Conservation (phyloP, 371 early-diverging fungal species). For the Globomyces sp. region DNA sequence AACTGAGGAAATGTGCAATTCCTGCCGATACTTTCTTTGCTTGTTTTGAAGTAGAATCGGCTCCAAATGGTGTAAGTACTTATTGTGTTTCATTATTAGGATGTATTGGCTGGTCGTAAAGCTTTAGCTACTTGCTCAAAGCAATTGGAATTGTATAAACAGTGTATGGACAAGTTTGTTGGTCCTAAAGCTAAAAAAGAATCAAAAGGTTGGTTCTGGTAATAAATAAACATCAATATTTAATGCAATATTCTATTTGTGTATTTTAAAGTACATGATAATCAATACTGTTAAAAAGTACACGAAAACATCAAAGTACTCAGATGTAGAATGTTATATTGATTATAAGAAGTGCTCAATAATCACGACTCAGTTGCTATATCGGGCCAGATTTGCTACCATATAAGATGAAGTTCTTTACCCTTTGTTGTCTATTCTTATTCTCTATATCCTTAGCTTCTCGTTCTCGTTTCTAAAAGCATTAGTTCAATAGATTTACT, state of each 20-base stretch:
- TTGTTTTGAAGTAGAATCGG: slow-evolving; percentile 41
- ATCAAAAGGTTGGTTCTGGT: background rate
- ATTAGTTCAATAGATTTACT: too few species aligned
- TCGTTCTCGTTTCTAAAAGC: too few species aligned
- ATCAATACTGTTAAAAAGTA: too few species aligned
- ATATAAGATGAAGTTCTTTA: too few species aligned
- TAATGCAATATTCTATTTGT: background rate
- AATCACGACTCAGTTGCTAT: too few species aligned
- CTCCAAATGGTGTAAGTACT: slow-evolving; percentile 37
- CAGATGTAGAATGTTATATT: too few species aligned
- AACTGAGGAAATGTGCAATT: slow-evolving; percentile 37
- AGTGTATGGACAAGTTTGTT: slow-evolving; percentile 40
- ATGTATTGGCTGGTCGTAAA: slow-evolving; percentile 32
- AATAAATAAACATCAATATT: background rate
- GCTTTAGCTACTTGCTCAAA: slow-evolving; percentile 33
- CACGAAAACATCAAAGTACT: too few species aligned
- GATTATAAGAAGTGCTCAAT: too few species aligned
- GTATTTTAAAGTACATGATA: too few species aligned
- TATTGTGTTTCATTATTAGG: slow-evolving; percentile 21
- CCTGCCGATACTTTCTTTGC: slow-evolving; percentile 43
- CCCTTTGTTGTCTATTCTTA: too few species aligned
- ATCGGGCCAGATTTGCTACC: too few species aligned
- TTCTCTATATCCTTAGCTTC: too few species aligned
- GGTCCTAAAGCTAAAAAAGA: slow-evolving; percentile 14
- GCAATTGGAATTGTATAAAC: slow-evolving; percentile 36